Evolutionary conservation across 2,329 filamentous ascomycete species (phyloP).

Genomic region (Colletotrichum tropicicola): DNA sequence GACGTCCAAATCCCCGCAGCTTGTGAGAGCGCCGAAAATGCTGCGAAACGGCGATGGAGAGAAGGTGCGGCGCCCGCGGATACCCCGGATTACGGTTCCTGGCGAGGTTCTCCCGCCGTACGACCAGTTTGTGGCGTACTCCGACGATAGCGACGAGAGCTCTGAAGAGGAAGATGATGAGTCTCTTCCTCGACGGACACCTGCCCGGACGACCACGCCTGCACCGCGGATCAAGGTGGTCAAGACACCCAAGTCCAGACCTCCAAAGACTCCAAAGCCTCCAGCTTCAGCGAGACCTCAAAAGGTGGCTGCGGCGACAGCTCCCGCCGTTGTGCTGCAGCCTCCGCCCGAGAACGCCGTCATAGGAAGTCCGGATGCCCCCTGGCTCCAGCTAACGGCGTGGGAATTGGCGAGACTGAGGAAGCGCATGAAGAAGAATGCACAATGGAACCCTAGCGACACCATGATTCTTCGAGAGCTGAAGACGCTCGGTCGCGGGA

Average conservation of each 20-base stretch:
- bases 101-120: conserved; percentile 73
- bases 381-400: conserved; percentile 72
- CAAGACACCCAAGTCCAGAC: conserved; percentile 41
- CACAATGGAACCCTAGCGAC: conserved; percentile 83
- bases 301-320: conserved; percentile 40
- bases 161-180: conserved; percentile 54
- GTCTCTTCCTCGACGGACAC: conserved; percentile 36
- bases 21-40: conserved; percentile 57
- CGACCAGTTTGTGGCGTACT: conserved; percentile 69
- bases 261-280: conserved; percentile 52
- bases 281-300: conserved; percentile 30
- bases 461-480: conserved; percentile 87
- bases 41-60: conserved; percentile 55
- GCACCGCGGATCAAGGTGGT: conserved; percentile 61
- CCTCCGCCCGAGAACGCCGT: conserved; percentile 69
- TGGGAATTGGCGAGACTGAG: conserved; percentile 75
- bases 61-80: conserved; percentile 54
- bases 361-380: conserved; percentile 66
- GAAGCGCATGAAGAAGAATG: conserved; percentile 93
- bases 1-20: conserved; percentile 61
- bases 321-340: conserved; percentile 53
- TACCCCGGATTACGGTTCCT: conserved; percentile 70
- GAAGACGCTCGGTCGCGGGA: conserved; percentile 73
- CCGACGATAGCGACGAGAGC: conserved; percentile 61
- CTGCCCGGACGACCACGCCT: conserved; percentile 42